These are phyloP conservation scores for Lactifluus rugatus DNA, from an alignment of 768 basidiomycete species.

Conservation along the genomic window DNA sequence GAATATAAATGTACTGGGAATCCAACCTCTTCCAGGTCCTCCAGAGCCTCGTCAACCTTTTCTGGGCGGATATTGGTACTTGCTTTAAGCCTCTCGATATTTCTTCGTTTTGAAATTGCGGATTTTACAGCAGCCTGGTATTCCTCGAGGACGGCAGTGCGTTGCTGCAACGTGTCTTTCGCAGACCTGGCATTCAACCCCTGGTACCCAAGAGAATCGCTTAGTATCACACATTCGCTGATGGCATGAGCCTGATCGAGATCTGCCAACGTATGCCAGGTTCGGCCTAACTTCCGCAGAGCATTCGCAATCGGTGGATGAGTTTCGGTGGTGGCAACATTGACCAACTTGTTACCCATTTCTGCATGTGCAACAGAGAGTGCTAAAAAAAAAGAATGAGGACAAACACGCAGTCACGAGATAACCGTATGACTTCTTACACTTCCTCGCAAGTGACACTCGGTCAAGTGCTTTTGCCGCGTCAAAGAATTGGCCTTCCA, in stretches of 20 bases:
- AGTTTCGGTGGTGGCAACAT: conserved; percentile 80
- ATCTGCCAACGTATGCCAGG: conserved; percentile 81
- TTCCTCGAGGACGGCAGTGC: conserved; percentile 87
- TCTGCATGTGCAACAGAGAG: conserved; percentile 73
- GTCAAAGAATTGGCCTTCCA: conserved; percentile 89
- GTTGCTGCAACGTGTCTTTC: conserved; percentile 86
- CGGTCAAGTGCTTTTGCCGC: conserved; percentile 87
- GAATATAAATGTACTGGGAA: conserved; percentile 1
- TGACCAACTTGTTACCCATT: conserved; percentile 88
- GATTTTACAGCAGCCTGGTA: conserved; percentile 89
- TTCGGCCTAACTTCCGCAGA: conserved; percentile 74
- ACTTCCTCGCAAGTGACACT: conserved; percentile 68
- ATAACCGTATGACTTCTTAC: conserved; percentile 32
- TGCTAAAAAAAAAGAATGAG: conserved; percentile 34
- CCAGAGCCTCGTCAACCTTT: conserved; percentile 81
- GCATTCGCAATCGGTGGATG: conserved; percentile 80
- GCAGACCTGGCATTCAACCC: conserved; percentile 95
- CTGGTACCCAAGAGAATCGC: conserved; percentile 95
- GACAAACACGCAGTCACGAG: conserved; percentile 2
- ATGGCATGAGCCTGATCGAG: conserved; percentile 86
- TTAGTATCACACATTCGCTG: conserved; percentile 89
- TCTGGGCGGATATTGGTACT: conserved; percentile 80
- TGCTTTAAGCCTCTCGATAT: conserved; percentile 81
- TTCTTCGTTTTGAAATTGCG: conserved; percentile 84
- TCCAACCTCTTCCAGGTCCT: conserved; percentile 83